Percentiles rank a stretch among this genome's conserved stretches.
Conservation (phyloP, 805 yeast species). For the Candida ascalaphidarum region DNA sequence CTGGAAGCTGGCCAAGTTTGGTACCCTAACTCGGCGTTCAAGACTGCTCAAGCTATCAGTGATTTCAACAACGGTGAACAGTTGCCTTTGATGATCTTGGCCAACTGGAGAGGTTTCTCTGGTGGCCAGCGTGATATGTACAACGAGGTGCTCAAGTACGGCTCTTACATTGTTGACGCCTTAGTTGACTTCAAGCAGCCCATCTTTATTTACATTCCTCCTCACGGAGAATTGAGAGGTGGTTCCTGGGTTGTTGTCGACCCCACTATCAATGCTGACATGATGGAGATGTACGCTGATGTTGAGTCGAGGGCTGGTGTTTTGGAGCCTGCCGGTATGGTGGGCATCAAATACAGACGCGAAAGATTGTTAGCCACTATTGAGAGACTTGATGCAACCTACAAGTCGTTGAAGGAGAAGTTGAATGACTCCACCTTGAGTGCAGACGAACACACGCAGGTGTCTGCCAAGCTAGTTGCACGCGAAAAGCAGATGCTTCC, state of each 20-base stretch:
- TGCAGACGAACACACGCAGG: slow-evolving; percentile 56
- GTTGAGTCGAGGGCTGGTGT: slow-evolving; percentile 95
- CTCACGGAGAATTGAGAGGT: slow-evolving; percentile 97
- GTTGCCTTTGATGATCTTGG: slow-evolving; percentile 92
- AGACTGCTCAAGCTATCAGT: slow-evolving; percentile 97
- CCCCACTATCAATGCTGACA: slow-evolving; percentile 91
- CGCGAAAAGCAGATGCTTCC: slow-evolving; percentile 81
- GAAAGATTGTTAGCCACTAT: slow-evolving; percentile 87
- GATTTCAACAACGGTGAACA: slow-evolving; percentile 98
- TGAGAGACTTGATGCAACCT: slow-evolving; percentile 77
- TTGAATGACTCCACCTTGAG: slow-evolving; percentile 43
- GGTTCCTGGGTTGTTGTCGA: slow-evolving; percentile 99
- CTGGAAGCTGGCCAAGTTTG: slow-evolving; percentile 99
- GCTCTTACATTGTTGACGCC: slow-evolving; percentile 95
- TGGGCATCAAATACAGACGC: slow-evolving; percentile 94
- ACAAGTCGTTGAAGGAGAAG: slow-evolving; percentile 58
- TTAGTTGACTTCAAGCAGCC: slow-evolving; percentile 95
- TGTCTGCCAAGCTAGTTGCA: slow-evolving; percentile 58
- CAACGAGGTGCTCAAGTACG: slow-evolving; percentile 95
- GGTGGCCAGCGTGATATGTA: slow-evolving; percentile 99
- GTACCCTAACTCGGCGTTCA: slow-evolving; percentile 99
- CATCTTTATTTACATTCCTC: slow-evolving; percentile 93
- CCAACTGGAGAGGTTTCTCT: slow-evolving; percentile 99
- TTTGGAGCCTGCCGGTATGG: slow-evolving; percentile 98
- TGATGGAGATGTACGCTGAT: slow-evolving; percentile 99